Evolutionary conservation across 2,329 filamentous ascomycete genomes (phyloP).

Genomic region (Aspergillus nomiae): DNA sequence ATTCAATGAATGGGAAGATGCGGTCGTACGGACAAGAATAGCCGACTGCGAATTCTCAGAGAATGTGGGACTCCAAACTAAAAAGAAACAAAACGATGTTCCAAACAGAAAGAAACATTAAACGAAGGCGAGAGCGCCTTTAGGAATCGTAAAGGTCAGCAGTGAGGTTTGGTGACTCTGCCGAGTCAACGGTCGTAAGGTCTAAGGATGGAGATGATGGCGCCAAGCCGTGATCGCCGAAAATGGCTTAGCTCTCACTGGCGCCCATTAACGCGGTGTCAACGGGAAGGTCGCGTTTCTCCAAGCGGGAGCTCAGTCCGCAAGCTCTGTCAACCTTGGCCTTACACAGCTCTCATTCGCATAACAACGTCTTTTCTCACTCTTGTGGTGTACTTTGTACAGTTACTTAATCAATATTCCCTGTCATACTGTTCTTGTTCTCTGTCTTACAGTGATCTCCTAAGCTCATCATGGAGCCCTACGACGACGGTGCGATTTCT

Average conservation of each 20-base stretch:
- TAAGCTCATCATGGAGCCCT: constrained; percentile 33
- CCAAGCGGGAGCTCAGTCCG: constrained; percentile 16
- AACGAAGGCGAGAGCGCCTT: constrained; percentile 13
- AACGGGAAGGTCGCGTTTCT: constrained; percentile 28
- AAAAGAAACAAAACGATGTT: constrained; percentile 20
- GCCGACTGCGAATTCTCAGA: constrained; percentile 23
- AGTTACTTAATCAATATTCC: not conserved
- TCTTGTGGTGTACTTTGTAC: not conserved
- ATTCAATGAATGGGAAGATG: constrained; percentile 14
- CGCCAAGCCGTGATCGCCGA: constrained; percentile 24
- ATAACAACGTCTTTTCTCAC: not conserved
- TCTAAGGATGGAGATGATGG: constrained; percentile 5
- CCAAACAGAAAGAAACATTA: constrained; percentile 12
- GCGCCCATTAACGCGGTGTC: constrained; percentile 40
- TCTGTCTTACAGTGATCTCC: not conserved
- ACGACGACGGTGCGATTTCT: constrained; percentile 36
- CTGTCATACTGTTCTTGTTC: not conserved
- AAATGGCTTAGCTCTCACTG: constrained; percentile 25
- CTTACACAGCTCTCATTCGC: not conserved
- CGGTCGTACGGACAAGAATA: constrained; percentile 18
- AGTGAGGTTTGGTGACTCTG: not conserved
- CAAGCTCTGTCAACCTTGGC: constrained; percentile 17
- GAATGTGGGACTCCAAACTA: constrained; percentile 19
- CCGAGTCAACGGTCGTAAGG: not conserved
- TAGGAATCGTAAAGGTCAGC: constrained; percentile 5